These are phyloP conservation scores for Metarhizium brunneum DNA, from an alignment of 2,329 filamentous ascomycete species.

Conservation along the genomic window DNA sequence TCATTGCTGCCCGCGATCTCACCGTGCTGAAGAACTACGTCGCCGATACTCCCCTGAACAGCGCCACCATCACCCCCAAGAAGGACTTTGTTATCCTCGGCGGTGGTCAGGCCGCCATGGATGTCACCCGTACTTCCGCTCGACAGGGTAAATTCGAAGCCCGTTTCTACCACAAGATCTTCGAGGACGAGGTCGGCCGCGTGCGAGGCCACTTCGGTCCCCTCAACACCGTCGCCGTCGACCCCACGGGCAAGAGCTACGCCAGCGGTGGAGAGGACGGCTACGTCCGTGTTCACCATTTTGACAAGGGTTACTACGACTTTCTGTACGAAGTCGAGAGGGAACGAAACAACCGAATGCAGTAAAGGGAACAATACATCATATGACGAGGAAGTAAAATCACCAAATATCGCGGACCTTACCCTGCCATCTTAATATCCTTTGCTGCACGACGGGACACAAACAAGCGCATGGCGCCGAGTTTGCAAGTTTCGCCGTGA, in stretches of 20 bases:
- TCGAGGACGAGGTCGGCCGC: conserved; percentile 96
- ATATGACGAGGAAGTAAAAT: not conserved
- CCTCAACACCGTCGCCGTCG: conserved; percentile 89
- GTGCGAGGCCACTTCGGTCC: conserved; percentile 96
- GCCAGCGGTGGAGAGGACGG: conserved; percentile 95
- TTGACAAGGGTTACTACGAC: conserved; percentile 97
- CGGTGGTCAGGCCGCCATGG: conserved; percentile 97
- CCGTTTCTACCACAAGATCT: conserved; percentile 99
- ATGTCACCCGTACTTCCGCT: conserved; percentile 88
- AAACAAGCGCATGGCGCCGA: not conserved
- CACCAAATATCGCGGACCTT: not conserved
- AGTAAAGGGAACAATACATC: conserved; percentile 11
- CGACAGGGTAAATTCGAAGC: conserved; percentile 99
- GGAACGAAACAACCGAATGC: conserved; percentile 50
- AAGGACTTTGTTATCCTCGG: conserved; percentile 98
- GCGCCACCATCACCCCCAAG: conserved; percentile 83
- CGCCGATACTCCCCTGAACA: conserved; percentile 93
- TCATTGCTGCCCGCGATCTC: conserved; percentile 78
- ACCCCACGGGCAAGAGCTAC: conserved; percentile 86
- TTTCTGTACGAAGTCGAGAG: conserved; percentile 98
- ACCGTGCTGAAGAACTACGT: conserved; percentile 87
- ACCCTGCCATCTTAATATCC: not conserved
- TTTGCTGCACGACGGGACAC: not conserved
- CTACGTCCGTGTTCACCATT: conserved; percentile 96
- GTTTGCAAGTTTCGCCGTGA: not conserved